phyloP scores from a whole-genome alignment of 257 asterid species.

The Echites panduratus region DNA sequence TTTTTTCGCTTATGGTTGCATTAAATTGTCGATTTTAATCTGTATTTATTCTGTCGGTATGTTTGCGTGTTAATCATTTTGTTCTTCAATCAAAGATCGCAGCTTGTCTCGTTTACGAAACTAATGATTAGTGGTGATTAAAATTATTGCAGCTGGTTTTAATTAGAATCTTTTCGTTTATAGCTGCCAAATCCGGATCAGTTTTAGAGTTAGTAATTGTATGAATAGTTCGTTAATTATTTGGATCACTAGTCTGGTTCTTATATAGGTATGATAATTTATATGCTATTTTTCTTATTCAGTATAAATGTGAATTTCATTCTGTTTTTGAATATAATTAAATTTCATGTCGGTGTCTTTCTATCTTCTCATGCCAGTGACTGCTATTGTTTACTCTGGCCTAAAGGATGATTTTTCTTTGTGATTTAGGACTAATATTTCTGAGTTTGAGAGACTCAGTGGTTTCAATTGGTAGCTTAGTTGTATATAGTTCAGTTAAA shows the following conservation, averaged over 20 bases:
- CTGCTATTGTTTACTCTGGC: not conserved
- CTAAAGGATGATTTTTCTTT: not conserved
- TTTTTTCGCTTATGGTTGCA: not conserved
- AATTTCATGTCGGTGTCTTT: not conserved
- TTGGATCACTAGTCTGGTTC: not conserved
- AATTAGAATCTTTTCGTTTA: not conserved
- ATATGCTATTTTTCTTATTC: not conserved
- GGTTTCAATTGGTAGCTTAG: not conserved
- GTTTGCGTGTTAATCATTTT: not conserved
- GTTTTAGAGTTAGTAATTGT: not conserved
- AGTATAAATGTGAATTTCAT: not conserved
- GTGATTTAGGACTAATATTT: not conserved
- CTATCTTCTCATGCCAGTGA: not conserved
- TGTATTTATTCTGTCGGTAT: not conserved
- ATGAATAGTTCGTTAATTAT: slow-evolving; percentile 1
- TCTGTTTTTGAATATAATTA: not conserved
- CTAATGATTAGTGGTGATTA: not conserved
- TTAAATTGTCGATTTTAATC: not conserved
- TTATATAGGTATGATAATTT: not conserved
- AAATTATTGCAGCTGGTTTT: not conserved
- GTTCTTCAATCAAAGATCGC: slow-evolving; percentile 8
- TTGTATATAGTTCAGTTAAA: not conserved
- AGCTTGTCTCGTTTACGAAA: not conserved
- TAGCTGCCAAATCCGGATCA: not conserved
- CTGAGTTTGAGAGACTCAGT: not conserved